Percentiles rank a stretch among this genome's conserved stretches.
phyloP scores from a whole-genome alignment of 2,329 filamentous ascomycete species.

The Periconia sp. region DNA sequence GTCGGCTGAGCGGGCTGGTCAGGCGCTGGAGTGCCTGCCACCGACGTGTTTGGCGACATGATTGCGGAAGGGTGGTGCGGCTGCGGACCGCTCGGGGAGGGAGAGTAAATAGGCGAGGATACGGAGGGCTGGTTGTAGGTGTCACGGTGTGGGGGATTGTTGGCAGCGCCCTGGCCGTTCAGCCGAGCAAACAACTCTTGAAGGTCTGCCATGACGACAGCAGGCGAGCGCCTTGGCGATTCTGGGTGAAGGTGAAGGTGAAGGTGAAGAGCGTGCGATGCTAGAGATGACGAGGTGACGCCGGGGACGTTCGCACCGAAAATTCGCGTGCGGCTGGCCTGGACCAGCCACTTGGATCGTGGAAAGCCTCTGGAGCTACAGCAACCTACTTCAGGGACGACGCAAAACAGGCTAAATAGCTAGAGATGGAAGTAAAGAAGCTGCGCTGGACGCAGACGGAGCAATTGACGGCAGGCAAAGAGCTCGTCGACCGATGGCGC shows the following conservation, averaged over 20 bases:
- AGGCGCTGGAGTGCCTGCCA: constrained; percentile 49
- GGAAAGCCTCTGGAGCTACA: constrained; percentile 2
- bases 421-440: constrained; percentile 8
- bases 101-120: constrained; percentile 64
- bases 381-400: constrained; percentile 2
- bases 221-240: constrained; percentile 23
- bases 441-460: constrained; percentile 8
- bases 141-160: constrained; percentile 27
- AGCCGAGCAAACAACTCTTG: constrained; percentile 53
- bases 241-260: constrained; percentile 6
- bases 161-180: constrained; percentile 39
- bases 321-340: constrained; percentile 12
- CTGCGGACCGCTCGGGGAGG: constrained; percentile 59
- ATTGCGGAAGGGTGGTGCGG: constrained; percentile 64
- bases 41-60: constrained; percentile 62
- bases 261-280: constrained; percentile 13
- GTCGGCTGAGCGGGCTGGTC: constrained; percentile 51
- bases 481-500: constrained; percentile 7
- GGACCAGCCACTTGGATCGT: constrained; percentile 14
- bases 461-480: constrained; percentile 7
- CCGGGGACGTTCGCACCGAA: constrained; percentile 15
- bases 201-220: constrained; percentile 49
- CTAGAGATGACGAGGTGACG: constrained; percentile 14
- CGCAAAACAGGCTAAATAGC: constrained; percentile 4
- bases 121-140: constrained; percentile 62